Evolutionary conservation across 78 protist genomes (phyloP), one percentile per base, ranked within the genome.

Genomic region (Dictyostelium intermedium): DNA sequence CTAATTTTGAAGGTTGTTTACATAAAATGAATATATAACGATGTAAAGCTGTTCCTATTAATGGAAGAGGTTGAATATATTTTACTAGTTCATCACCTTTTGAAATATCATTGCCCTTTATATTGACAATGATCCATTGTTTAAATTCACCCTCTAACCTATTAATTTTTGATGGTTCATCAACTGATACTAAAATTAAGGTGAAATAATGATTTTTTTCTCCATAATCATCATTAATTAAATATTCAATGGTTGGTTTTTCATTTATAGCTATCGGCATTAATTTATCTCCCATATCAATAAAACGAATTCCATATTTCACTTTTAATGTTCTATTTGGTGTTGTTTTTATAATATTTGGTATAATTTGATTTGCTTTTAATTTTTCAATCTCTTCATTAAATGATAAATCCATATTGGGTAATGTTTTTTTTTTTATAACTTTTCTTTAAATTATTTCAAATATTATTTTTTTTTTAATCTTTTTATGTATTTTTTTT

Each of bases 111-210:
- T 84, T 84, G 6, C 70, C 82, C 74, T 76, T 76, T 25, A 84
- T 84, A 69, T 84, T 72, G 3, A 63, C 35, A 2, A 72, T 25
- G 2, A 84, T 47, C 91, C 91, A 84, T 27, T 84, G 91, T 32
- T 70, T 32, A 50, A 50, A 25, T 32, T 45, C 82, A 11, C 47
- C 27, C 10, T 27, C 50, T 25, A 35, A 70, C 72, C 82, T 50
- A 43, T 66, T 78, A 3, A 9, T 9, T 53, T 81, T 66, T 50
- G 83, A 72, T 84, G 91, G 91, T 41, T 27, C 91, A 72, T 84
- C 91, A n/a, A 81, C 82, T 27, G 73, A 60, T 45, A 39, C 27
- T 23, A 76, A 39, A 13, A 76, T 41, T 63, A 82, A 13, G 10
- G 77, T 32, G 13, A 14, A 70, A 14, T 14, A 70, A 11, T 70